Conservation (phyloP, 1,284 basidiomycete species). For the Pseudozyma sp. region DNA sequence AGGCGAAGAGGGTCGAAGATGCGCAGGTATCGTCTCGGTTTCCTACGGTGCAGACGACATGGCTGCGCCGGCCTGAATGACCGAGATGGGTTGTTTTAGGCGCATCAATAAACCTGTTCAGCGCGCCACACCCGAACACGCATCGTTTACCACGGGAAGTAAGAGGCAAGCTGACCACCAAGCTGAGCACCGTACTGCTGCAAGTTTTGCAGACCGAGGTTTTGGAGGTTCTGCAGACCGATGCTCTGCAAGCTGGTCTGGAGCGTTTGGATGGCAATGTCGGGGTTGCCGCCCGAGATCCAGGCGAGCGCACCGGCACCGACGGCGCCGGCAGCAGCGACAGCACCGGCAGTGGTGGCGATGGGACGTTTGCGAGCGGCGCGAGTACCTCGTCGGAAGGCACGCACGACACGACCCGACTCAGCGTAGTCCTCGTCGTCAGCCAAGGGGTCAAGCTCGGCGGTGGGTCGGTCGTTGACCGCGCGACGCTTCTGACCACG, state of each 20-base stretch:
- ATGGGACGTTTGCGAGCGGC: conserved; percentile 56
- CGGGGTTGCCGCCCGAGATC: conserved; percentile 59
- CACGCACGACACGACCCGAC: conserved; percentile 41
- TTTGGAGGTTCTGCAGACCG: conserved; percentile 53
- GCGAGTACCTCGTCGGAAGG: conserved; percentile 50
- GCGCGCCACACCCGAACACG: neutral
- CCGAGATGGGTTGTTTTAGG: conserved; percentile 30
- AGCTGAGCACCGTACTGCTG: conserved; percentile 35
- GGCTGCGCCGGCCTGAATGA: neutral
- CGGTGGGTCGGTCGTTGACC: conserved; percentile 55
- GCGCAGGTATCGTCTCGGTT: conserved; percentile 46
- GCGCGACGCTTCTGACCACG: conserved; percentile 59
- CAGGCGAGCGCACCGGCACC: conserved; percentile 63
- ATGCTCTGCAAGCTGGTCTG: conserved; percentile 59
- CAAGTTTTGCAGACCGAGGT: conserved; percentile 44
- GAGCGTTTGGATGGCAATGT: conserved; percentile 54
- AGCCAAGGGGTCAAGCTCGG: conserved; percentile 36
- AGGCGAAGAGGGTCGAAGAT: neutral
- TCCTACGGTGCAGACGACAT: neutral
- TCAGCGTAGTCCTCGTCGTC: conserved; percentile 57
- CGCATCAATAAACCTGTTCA: neutral
- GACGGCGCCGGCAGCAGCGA: conserved; percentile 61
- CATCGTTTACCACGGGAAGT: conserved; percentile 34
- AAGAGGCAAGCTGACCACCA: conserved; percentile 38
- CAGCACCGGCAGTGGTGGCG: conserved; percentile 56